Base-by-base conservation (phyloP, 2,329 filamentous ascomycete genomes). In the Claviceps sp. region DNA sequence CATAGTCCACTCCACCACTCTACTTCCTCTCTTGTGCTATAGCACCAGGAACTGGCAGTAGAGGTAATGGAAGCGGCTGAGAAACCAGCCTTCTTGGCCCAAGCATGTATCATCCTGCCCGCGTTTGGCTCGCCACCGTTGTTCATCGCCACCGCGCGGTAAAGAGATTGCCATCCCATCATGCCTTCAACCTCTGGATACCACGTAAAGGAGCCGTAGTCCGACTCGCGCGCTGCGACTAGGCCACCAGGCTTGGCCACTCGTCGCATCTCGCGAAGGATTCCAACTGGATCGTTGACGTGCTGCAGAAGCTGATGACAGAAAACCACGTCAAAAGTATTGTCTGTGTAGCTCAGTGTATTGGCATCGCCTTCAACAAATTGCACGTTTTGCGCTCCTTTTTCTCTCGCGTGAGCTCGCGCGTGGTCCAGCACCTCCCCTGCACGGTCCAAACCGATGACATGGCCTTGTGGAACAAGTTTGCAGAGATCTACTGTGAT, bases 401-500 rank as follows among this genome's bases (percentile, higher is more conserved):
- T 55, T 16, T 66, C 61, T 7, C 58, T 56, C 16, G 57, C 58
- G 1, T 61, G 50, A 5, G 55, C 51, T 36, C 62, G 61, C 4
- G 70, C 69, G 43, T 61, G 56, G 6, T 62, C 57, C 9, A 71
- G 52, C 13, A 69, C 65, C 0, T 55, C 55, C 2, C 52, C 56
- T 0, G 65, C 66, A 3, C 65, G 57, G 49, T 74, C 72, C 26
- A 74, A 49, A 34, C 70, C 71, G 7, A 65, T 61, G 8, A 70
- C 62, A 3, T 55, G 53, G 37, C 71, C 71, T 22, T 66, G 49
- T 5, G 63, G 61, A 1, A 67, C 68, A 44, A 65, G 58, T n/a
- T 61, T 58, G 45, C 64, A 65, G 26, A 75, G 62, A 37, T 68
- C 68, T 0, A 64, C 63, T 11, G 72, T 73, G 60, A 76, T 75